phyloP scores from a whole-genome alignment of 164 flowering plant genomes.

The Piper longum region DNA sequence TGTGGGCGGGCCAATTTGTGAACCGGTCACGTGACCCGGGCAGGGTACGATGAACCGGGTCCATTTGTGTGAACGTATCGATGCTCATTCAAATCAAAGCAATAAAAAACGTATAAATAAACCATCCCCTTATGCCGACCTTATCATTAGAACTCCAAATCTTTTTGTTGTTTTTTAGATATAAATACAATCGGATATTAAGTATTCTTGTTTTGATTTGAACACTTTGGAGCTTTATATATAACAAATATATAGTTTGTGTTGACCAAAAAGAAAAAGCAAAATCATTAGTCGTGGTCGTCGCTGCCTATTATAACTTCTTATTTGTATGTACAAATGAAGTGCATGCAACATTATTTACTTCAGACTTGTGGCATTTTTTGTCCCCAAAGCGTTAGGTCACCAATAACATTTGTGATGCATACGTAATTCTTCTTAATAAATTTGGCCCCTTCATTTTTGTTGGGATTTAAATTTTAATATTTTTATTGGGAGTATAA shows the following conservation, averaged over 20 bases:
- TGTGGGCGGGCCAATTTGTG: neutral
- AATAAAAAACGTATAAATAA: constrained; percentile 6
- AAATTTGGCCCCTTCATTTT: neutral
- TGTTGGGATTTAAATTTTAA: neutral
- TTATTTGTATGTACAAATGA: too few species aligned
- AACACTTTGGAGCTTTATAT: neutral
- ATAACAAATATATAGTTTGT: neutral
- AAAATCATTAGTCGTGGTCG: too few species aligned
- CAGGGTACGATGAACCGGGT: neutral
- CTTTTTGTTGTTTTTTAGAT: neutral
- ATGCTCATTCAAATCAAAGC: constrained; percentile 1
- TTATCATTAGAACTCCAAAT: constrained; percentile 2
- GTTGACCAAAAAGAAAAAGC: too few species aligned
- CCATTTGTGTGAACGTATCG: neutral
- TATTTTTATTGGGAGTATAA: neutral
- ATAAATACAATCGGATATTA: neutral
- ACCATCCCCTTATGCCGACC: constrained; percentile 2
- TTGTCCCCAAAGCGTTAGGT: too few species aligned
- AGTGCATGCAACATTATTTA: too few species aligned
- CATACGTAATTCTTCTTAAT: neutral
- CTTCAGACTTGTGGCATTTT: too few species aligned
- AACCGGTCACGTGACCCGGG: neutral
- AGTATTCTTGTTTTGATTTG: too few species aligned
- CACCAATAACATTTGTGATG: too few species aligned
- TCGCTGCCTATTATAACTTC: too few species aligned